Evolutionary conservation across 495 filamentous ascomycete genomes (phyloP), one percentile per base, ranked within the genome.

Genomic region (Glarea lozoyensis): DNA sequence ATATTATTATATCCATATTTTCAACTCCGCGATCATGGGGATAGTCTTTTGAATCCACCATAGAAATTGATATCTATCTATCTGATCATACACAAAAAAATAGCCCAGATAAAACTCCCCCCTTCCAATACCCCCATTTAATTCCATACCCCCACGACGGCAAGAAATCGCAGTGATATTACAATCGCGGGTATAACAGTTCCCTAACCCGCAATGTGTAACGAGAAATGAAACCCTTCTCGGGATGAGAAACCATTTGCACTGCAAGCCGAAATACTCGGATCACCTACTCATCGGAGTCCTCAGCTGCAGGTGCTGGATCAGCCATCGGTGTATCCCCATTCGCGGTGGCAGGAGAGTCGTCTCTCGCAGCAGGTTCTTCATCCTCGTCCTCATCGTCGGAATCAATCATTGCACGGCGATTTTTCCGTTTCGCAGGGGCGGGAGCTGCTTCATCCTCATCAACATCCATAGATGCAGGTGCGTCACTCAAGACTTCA

Each of bases 321-420:
- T 47, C 52, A 18, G 39, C 42, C 53, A 56, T 56, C 5, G 53
- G 49, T 6, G 53, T 53, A 34, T 57, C 49, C 11, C 33, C 41
- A 33, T 48, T 42, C 2, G 55, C 55, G 1, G 51, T 52, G n/a
- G 37, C 40, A 10, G 54, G 54, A 6, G 46, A 48, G 33, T 48
- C 54, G 7, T 53, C 43, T 11, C 44, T 46, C 25, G 7, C 25
- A 29, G 25, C 25, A 16, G 36, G 36, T 18, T 38, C 40, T 21
- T 40, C 49, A 22, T 53, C 55, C 20, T 53, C 51, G 15, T 57
- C 54, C 25, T 57, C 55, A 27, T 58, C 55, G 22, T 58, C 55
- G 19, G 45, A 50, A 33, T 55, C 55, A 23, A 58, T 42, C 18
- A 45, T 49, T 25, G 61, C 60, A 31, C 51, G 34, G 10, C 45